Base-by-base conservation (phyloP, 352 stramenopile genomes). In the Plasmopara viticola region DNA sequence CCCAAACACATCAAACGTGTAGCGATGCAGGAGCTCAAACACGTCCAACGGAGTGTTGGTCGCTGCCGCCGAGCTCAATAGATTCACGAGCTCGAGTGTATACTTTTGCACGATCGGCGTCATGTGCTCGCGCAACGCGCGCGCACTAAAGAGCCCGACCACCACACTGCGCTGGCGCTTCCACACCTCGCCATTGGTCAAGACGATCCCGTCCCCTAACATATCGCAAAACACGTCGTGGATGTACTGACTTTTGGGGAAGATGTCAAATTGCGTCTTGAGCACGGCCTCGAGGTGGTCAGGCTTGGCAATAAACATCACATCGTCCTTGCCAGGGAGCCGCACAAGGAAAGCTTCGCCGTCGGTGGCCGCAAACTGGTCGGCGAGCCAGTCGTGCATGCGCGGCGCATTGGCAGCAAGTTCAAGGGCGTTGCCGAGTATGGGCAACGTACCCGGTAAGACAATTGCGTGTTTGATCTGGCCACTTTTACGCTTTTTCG, bases 161-260 rank as follows among this genome's bases (percentile, higher is more conserved):
- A 70, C 44, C 2, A 70, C 55, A 30, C 64, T 71, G 41, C 64
- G 69, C 50, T 79, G 69, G 45, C 66, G 60, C 28, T 63, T 64
- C 69, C 69, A 79, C 0, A 45, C 45, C 38, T 64, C 49, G n/a
- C 66, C 69, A 40, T 79, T 74, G 17, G 64, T 66, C 9, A 73
- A 35, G 44, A 87, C 74, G 41, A 89, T 81, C 37, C 74, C 68
- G 30, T 78, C 61, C 35, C 78, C 75, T 10, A 87, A 53, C 51
- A 89, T 51, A 44, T 83, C 64, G 48, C 59, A 62, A 29, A 71
- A 65, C 10, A 72, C 60, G 37, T 71, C 55, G 56, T 64, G 48
- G 20, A 82, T 70, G 34, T 68, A 60, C 20, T 68, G 43, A 18
- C 76, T 77, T 51, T 87, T 86, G 20, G 62, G 61, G 48, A 86